Conservation (phyloP, 495 filamentous ascomycete species). For the Neurospora sp. region DNA sequence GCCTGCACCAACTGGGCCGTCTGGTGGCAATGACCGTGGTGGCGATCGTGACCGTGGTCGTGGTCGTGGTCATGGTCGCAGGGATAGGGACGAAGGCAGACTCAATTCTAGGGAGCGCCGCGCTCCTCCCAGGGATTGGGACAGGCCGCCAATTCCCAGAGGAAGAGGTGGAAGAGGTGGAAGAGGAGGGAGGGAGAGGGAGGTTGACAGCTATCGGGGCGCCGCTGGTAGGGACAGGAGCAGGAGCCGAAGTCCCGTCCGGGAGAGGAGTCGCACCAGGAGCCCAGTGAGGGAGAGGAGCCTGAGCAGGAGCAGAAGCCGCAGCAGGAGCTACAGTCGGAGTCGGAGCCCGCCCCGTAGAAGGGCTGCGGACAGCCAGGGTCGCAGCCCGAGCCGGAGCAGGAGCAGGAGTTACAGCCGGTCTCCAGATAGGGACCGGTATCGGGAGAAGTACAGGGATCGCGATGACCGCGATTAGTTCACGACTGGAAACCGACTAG, state of each 20-base stretch:
- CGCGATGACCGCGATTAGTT: background rate
- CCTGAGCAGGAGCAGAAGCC: background rate
- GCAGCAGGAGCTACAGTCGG: background rate
- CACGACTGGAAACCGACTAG: background rate
- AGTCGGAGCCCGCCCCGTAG: background rate
- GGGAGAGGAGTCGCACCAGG: background rate
- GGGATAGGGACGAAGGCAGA: background rate
- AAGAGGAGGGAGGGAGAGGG: slow-evolving; percentile 2
- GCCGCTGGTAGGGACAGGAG: background rate
- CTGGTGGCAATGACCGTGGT: background rate
- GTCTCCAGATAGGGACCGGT: background rate
- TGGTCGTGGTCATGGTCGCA: background rate
- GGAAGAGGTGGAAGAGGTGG: background rate
- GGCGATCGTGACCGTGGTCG: background rate
- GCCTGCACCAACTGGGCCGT: background rate
- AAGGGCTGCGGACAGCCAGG: background rate
- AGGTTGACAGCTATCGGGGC: background rate
- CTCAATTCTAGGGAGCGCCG: background rate
- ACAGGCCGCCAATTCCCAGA: background rate
- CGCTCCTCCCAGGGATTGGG: background rate
- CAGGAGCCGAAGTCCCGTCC: background rate
- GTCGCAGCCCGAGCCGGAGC: background rate
- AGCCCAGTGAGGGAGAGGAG: background rate
- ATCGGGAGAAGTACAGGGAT: background rate
- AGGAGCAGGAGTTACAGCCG: background rate